phyloP scores from a whole-genome alignment of 306 rosid genomes.

The Vigna mungo region DNA sequence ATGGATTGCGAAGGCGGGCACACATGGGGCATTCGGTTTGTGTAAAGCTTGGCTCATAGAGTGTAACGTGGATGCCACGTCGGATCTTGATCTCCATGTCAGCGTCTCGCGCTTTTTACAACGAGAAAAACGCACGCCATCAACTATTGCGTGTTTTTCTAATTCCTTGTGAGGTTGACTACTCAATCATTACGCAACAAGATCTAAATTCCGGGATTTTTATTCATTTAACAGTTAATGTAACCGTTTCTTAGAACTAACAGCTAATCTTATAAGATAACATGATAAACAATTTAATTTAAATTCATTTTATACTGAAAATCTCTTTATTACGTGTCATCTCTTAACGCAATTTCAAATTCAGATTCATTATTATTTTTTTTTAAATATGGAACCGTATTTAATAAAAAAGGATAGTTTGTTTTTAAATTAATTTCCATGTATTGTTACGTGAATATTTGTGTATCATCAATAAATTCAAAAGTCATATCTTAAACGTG shows the following conservation, averaged over 20 bases:
- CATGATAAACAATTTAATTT: no score
- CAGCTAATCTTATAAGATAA: no score
- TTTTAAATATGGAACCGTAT: no score
- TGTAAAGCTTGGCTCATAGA: conserved; percentile 36
- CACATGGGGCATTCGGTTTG: conserved; percentile 36
- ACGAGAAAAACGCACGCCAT: not conserved
- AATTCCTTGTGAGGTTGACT: not conserved
- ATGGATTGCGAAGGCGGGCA: conserved; percentile 47
- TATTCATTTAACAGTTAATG: not conserved
- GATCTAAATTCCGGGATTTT: not conserved
- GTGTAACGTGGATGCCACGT: conserved; percentile 33
- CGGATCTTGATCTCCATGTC: not conserved
- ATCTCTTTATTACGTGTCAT: no score
- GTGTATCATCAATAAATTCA: no score
- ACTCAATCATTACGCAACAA: not conserved
- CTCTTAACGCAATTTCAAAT: not conserved
- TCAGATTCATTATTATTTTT: no score
- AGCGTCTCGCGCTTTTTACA: not conserved
- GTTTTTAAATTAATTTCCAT: no score
- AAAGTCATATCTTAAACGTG: no score
- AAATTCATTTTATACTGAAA: not conserved
- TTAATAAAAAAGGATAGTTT: no score
- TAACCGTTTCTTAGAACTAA: not conserved
- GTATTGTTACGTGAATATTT: no score
- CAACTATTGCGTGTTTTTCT: not conserved